Percentiles rank a stretch among this genome's conserved stretches.
These are phyloP conservation scores for Lenzites betulinus DNA, from an alignment of 768 basidiomycete species.

Conservation along the genomic window DNA sequence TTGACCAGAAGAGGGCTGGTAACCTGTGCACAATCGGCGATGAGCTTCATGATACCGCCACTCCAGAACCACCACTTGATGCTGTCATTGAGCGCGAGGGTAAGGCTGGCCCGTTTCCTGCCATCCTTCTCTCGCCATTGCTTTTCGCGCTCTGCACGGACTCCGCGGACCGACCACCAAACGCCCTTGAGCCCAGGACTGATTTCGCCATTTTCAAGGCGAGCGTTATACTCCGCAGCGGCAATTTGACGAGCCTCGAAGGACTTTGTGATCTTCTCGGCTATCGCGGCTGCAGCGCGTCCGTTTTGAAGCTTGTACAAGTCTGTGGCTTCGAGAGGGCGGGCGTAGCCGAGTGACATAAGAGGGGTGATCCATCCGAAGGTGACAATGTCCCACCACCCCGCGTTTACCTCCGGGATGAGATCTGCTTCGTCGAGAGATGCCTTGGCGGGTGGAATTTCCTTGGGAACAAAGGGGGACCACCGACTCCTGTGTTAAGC, in stretches of 20 bases:
- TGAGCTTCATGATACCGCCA: slow-evolving; percentile 55
- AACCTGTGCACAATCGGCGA: slow-evolving; percentile 73
- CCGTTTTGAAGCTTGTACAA: slow-evolving; percentile 75
- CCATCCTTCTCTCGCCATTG: slow-evolving; percentile 67
- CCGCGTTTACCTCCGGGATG: slow-evolving; percentile 69
- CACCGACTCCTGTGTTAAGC: slow-evolving; percentile 4
- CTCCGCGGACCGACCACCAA: slow-evolving; percentile 63
- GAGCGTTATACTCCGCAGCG: slow-evolving; percentile 71
- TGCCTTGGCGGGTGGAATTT: slow-evolving; percentile 44
- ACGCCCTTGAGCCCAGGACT: slow-evolving; percentile 49
- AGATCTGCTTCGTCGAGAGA: slow-evolving; percentile 61
- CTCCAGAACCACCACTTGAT: slow-evolving; percentile 81
- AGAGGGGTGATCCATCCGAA: slow-evolving; percentile 79
- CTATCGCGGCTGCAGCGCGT: slow-evolving; percentile 59
- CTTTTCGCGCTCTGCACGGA: slow-evolving; percentile 55
- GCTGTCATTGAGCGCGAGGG: slow-evolving; percentile 73
- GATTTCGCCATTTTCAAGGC: slow-evolving; percentile 65
- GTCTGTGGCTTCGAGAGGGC: slow-evolving; percentile 80
- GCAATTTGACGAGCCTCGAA: slow-evolving; percentile 58
- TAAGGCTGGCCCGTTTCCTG: slow-evolving; percentile 60
- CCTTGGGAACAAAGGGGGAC: slow-evolving; percentile 28
- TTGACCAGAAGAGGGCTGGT: slow-evolving; percentile 80
- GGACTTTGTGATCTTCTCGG: slow-evolving; percentile 60
- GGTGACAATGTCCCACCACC: slow-evolving; percentile 57
- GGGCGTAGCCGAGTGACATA: slow-evolving; percentile 71